Base-by-base conservation (phyloP, 148 eudicot species). In the Bassia scoparia region DNA sequence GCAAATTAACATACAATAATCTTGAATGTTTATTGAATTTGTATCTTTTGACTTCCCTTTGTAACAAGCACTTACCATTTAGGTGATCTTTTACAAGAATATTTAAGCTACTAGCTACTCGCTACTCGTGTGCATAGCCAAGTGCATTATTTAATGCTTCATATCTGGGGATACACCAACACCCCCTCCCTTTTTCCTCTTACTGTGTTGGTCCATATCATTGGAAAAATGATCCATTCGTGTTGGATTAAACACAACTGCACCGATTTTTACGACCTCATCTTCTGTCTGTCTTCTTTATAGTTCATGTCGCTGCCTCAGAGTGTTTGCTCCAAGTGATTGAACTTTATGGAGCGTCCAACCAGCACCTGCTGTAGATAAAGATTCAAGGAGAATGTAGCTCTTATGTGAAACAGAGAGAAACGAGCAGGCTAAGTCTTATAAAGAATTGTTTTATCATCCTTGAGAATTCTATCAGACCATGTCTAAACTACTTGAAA, bases 371-470 rank as follows among this genome's bases (percentile, higher is more conserved):
- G 29, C 8, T 50, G 65, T 66, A 64, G 89, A 84, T 73, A 21
- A 84, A 49, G 54, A 30, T 84, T 90, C 50, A 89, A 81, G 58
- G 73, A 74, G 27, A 89, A 89, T 76, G 85, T 93, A 34, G 77
- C 85, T 69, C 82, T 78, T 84, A 49, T 81, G 49, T 43, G 87
- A 86, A 67, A 70, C 86, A 0, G 98, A 93, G 70, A 93, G 87
- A 65, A 93, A 86, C 20, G 97, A 89, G 55, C 89, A 85, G 74
- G 98, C 98, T 20, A 93, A 90, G 83, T 87, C 89, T 59, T 81
- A 66, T 93, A 37, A 90, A 87, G 80, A 86, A 84, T 56, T 90
- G 90, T 73, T 74, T 81, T 30, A 86, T 80, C 78, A 80, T 80
- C 75, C 84, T 93, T 12, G 86, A 87, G 59, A 80, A 66, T 58